Evolutionary conservation across 805 yeast species (phyloP).

Genomic region (Yarrowia yakushimensis): DNA sequence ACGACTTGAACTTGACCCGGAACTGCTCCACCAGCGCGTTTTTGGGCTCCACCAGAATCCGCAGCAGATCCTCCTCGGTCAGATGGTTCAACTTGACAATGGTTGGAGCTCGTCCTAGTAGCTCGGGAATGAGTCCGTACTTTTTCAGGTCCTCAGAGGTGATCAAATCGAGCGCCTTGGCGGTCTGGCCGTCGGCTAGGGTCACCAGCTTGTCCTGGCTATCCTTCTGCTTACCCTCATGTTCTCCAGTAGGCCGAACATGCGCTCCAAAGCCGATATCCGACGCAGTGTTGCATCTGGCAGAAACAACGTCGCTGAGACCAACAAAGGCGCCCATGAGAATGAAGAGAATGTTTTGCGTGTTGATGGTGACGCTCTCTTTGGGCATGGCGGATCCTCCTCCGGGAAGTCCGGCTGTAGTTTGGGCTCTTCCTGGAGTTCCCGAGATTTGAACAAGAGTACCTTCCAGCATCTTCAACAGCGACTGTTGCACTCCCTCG

Average conservation of each 20-base stretch:
- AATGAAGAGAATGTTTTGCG: slow-evolving; percentile 54
- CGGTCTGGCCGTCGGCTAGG: slow-evolving; percentile 40
- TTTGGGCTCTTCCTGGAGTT: slow-evolving; percentile 2
- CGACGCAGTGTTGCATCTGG: slow-evolving; percentile 34
- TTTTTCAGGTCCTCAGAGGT: slow-evolving; percentile 50
- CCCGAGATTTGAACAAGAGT: slow-evolving; percentile 45
- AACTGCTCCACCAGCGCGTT: slow-evolving; percentile 55
- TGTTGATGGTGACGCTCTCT: slow-evolving; percentile 43
- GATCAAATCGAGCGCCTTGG: slow-evolving; percentile 46
- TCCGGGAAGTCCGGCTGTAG: slow-evolving; percentile 8
- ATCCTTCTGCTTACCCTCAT: slow-evolving; percentile 1
- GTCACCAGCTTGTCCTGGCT: slow-evolving; percentile 36
- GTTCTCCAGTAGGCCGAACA: too few species aligned
- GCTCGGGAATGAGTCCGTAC: slow-evolving; percentile 58
- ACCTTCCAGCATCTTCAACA: slow-evolving; percentile 56
- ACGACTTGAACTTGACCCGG: slow-evolving; percentile 50
- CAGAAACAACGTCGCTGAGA: slow-evolving; percentile 47
- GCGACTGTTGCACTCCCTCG: slow-evolving; percentile 62
- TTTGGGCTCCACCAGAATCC: slow-evolving; percentile 53
- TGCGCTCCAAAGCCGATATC: slow-evolving; percentile 28
- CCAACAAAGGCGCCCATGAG: slow-evolving; percentile 64
- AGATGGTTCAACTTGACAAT: slow-evolving; percentile 50
- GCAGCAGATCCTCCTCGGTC: slow-evolving; percentile 44
- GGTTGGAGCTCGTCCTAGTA: slow-evolving; percentile 57
- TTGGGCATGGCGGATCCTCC: slow-evolving; percentile 19